Base-by-base conservation (phyloP, 176 grass and related monocot species). In the Bromus sterilis region DNA sequence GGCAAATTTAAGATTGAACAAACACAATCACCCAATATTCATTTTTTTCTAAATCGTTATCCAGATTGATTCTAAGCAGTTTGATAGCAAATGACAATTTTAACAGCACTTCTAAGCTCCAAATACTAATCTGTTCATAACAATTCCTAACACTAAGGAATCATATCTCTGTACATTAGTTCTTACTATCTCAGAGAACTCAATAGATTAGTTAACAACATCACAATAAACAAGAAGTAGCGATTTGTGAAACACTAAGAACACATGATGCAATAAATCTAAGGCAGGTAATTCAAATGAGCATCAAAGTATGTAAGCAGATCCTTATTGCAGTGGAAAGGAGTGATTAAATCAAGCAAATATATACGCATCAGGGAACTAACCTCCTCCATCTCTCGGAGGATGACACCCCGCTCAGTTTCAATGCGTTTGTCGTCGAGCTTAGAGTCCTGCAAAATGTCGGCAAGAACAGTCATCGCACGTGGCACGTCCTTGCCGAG, bases 361-460 rank as follows among this genome's bases (percentile, higher is more conserved):
- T 30, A 56, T 40, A 64, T 16, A 91, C 11, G 30, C n/a, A 86
- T 64, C 34, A 70, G 34, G 65, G 16, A 37, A n/a, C 70, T 79
- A 65, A 99, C 96, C 96, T 99, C 96, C 77, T 90, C 85, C 96
- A 95, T 99, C 87, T 99, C 96, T 43, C 96, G 80, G 43, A 99
- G 93, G 56, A 99, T 99, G 9, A 95, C 96, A 30, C 86, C 87
- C 16, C 96, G 89, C 84, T 99, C 96, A 11, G 75, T 62, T 1
- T 99, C 84, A 32, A 99, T 95, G 64, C 88, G 87, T 1, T 40
- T 14, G 24, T 85, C 23, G 13, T 99, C 91, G 2, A 99, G 85
- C n/a, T 78, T 91, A 34, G 96, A 99, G 64, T 93, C 88, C 79
- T 99, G 96, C 57, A 99, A 71, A 58, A 99, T 95, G 69, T 95